phyloP scores from a whole-genome alignment of 257 asterid species.

The Solanum boliviense region DNA sequence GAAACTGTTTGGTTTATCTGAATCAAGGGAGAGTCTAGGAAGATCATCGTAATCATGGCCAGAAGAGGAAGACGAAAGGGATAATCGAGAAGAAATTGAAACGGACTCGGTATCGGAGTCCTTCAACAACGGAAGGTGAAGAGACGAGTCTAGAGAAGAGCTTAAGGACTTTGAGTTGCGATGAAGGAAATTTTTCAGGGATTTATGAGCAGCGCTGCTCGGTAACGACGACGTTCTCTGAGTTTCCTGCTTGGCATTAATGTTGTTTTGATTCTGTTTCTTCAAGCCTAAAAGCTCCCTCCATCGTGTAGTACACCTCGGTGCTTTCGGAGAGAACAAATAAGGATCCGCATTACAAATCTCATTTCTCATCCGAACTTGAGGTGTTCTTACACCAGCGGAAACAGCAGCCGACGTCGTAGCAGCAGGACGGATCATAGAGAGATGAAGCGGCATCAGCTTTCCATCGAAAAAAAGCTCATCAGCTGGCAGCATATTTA shows the following conservation, averaged over 20 bases:
- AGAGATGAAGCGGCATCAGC: conserved; percentile 66
- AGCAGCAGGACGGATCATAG: conserved; percentile 22
- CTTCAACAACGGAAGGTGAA: conserved; percentile 46
- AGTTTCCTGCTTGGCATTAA: conserved; percentile 34
- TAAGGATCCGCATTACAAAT: conserved; percentile 51
- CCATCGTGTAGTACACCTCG: conserved; percentile 86
- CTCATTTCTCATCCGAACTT: conserved; percentile 35
- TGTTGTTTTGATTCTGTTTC: conserved; percentile 44
- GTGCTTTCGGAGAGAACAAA: conserved; percentile 83
- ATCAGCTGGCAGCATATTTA: conserved; percentile 79
- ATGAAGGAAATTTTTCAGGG: conserved; percentile 46
- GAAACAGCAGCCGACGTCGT: conserved; percentile 7
- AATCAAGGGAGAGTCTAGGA: conserved; percentile 56
- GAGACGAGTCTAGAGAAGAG: conserved; percentile 33
- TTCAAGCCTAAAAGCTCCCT: conserved; percentile 72
- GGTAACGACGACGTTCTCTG: conserved; percentile 23
- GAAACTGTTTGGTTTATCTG: conserved; percentile 29
- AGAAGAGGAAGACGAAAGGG: conserved; percentile 65
- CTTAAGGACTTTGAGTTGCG: conserved; percentile 47
- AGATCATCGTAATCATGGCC: conserved; percentile 72
- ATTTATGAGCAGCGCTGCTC: conserved; percentile 9
- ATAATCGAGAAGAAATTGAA: conserved; percentile 51
- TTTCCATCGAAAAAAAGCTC: conserved; percentile 88
- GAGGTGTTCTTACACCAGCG: conserved; percentile 21
- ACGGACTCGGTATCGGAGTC: conserved; percentile 46